Evolutionary conservation across 83 land plant genomes (phyloP).

Genomic region (Picea abies): DNA sequence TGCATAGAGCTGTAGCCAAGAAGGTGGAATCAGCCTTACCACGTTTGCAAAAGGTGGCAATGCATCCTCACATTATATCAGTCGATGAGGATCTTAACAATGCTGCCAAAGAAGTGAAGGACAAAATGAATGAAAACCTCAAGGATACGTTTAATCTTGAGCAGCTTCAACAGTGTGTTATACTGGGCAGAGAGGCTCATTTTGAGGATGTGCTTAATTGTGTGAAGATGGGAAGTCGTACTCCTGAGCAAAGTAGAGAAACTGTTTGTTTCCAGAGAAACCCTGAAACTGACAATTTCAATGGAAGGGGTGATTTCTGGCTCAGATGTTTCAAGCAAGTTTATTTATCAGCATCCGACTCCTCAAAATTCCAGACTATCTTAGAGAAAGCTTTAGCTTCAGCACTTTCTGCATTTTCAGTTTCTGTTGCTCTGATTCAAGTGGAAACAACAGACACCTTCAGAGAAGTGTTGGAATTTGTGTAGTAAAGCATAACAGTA

Average conservation of each 20-base stretch:
- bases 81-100: too few relatives aligned
- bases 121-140: constrained; percentile 50
- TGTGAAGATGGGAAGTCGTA: too few relatives aligned
- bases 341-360: not conserved
- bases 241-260: too few relatives aligned
- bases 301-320: not conserved
- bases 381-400: constrained; percentile 59
- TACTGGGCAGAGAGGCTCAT: constrained; percentile 65
- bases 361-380: constrained; percentile 19
- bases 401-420: constrained; percentile 52
- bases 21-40: constrained; percentile 70
- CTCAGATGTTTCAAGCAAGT: not conserved
- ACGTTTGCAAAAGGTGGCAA: constrained; percentile 64
- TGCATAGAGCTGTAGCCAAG: constrained; percentile 55
- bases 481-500: too few relatives aligned
- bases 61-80: too few relatives aligned
- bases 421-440: constrained; percentile 12
- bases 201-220: constrained; percentile 47
- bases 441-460: not conserved
- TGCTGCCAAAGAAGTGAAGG: too few relatives aligned
- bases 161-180: constrained; percentile 70
- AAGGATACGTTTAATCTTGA: constrained; percentile 60
- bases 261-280: too few relatives aligned
- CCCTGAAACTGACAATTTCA: too few relatives aligned
- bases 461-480: too few relatives aligned